phyloP scores from a whole-genome alignment of 768 basidiomycete species.

The Podaxis sp. region DNA sequence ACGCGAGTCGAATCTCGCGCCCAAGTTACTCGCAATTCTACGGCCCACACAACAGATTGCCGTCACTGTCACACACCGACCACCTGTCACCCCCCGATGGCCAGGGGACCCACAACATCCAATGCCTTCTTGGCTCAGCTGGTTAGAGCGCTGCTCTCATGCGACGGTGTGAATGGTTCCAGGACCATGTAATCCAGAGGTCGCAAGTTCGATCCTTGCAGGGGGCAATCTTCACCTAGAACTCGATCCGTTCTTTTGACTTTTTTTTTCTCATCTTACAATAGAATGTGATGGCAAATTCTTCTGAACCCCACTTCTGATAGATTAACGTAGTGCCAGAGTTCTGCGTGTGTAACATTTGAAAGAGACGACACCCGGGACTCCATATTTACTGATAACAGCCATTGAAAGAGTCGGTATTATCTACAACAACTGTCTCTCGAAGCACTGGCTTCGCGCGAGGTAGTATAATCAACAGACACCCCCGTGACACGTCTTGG shows the following conservation, averaged over 20 bases:
- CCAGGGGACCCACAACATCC: not conserved
- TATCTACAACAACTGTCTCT: too few relatives aligned
- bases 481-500: too few relatives aligned
- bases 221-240: conserved; percentile 28
- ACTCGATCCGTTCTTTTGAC: not conserved
- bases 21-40: not conserved
- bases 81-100: not conserved
- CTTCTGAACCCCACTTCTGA: too few relatives aligned
- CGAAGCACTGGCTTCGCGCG: too few relatives aligned
- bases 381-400: not conserved
- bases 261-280: not conserved
- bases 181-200: conserved; percentile 45
- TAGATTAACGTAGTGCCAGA: too few relatives aligned
- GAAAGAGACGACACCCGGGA: not conserved
- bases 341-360: too few relatives aligned
- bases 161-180: not conserved
- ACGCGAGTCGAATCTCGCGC: not conserved
- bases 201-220: conserved; percentile 63
- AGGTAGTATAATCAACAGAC: too few relatives aligned
- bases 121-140: conserved; percentile 10
- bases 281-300: not conserved
- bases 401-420: too few relatives aligned
- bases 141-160: conserved; percentile 14
- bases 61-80: not conserved
- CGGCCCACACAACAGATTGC: not conserved